Evolutionary conservation across 2,329 filamentous ascomycete species (phyloP).

Genomic region (Paraphoma chrysanthemicola): DNA sequence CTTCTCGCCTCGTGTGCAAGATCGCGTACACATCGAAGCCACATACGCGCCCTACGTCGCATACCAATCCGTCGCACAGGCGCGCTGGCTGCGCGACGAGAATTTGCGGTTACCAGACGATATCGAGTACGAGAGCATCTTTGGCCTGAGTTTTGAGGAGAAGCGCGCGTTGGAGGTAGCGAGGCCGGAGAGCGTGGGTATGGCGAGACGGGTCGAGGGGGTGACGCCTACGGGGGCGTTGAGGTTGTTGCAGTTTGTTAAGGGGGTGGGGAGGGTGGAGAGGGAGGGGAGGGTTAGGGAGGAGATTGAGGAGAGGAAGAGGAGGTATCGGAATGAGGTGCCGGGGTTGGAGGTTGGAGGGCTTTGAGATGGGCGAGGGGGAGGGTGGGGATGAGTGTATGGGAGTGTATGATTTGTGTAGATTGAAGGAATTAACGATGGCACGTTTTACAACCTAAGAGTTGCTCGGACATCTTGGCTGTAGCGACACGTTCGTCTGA

Average conservation of each 20-base stretch:
- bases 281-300: conserved; percentile 34
- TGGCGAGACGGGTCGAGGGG: conserved; percentile 87
- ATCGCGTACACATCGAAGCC: conserved; percentile 80
- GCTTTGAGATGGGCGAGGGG: conserved; percentile 2
- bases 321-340: conserved; percentile 21
- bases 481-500: too few relatives aligned
- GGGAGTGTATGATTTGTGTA: too few relatives aligned
- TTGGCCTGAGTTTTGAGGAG: conserved; percentile 82
- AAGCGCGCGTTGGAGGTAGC: conserved; percentile 72
- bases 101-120: conserved; percentile 72
- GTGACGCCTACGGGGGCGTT: conserved; percentile 61
- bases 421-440: too few relatives aligned
- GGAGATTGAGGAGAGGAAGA: conserved; percentile 41
- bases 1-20: conserved; percentile 66
- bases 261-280: conserved; percentile 47
- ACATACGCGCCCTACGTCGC: conserved; percentile 86
- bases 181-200: conserved; percentile 83
- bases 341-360: conserved; percentile 10
- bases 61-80: conserved; percentile 71
- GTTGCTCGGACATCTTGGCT: too few relatives aligned
- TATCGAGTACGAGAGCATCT: conserved; percentile 76
- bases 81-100: conserved; percentile 78
- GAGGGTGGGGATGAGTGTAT: too few relatives aligned
- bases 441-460: too few relatives aligned
- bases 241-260: conserved; percentile 69